Evolutionary conservation across 305 asterid genomes (phyloP).

Genomic region (Fraxinus paxiana): DNA sequence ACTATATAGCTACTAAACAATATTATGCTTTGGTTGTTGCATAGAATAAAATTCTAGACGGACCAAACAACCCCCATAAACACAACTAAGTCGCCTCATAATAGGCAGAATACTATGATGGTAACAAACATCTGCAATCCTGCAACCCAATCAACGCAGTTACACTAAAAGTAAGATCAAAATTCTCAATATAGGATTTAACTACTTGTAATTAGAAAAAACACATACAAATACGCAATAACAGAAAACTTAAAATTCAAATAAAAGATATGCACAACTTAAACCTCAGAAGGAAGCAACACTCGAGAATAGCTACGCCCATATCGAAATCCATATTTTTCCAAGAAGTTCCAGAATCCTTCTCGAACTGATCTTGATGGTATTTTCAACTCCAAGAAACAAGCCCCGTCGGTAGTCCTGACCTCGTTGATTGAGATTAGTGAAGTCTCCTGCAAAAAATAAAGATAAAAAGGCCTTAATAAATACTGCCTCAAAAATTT

Average conservation of each 20-base stretch:
- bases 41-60: not conserved
- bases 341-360: slow-evolving; percentile 68
- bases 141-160: not conserved
- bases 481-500: slow-evolving; percentile 2
- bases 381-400: slow-evolving; percentile 60
- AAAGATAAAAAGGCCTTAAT: slow-evolving; percentile 24
- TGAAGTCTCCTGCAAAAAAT: slow-evolving; percentile 59
- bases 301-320: slow-evolving; percentile 56
- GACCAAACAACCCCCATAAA: not conserved
- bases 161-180: not conserved
- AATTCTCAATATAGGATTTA: not conserved
- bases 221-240: not conserved
- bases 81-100: not conserved
- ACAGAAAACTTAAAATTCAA: not conserved
- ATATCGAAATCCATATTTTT: slow-evolving; percentile 75
- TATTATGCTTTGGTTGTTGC: not conserved
- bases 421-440: slow-evolving; percentile 55
- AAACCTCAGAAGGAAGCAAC: slow-evolving; percentile 93
- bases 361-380: slow-evolving; percentile 53
- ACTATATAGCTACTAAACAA: not conserved
- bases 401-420: slow-evolving; percentile 72
- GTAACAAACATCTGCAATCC: not conserved
- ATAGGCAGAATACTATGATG: not conserved
- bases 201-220: not conserved
- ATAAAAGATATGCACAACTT: slow-evolving; percentile 12